phyloP scores from a whole-genome alignment of 768 basidiomycete genomes.

The Pleurotus sapidus region DNA sequence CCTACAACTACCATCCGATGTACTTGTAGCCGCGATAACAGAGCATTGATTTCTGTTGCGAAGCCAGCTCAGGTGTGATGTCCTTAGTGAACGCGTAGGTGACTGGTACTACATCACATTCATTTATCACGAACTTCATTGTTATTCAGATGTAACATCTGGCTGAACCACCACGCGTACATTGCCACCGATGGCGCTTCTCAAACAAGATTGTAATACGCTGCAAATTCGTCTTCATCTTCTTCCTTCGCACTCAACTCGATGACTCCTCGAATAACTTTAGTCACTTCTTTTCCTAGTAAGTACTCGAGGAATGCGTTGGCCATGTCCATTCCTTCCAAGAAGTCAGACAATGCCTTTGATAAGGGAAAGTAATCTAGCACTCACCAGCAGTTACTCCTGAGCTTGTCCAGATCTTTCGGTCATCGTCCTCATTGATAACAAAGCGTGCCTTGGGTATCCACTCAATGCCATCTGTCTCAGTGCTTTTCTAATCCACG shows the following conservation, averaged over 20 bases:
- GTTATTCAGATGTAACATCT: too few relatives aligned
- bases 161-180: too few relatives aligned
- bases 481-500: conserved; percentile 17
- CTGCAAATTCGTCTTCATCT: conserved; percentile 25
- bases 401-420: conserved; percentile 35
- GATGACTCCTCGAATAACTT: conserved; percentile 13
- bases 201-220: conserved; percentile 16
- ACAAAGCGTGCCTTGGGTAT: conserved; percentile 35
- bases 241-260: conserved; percentile 16
- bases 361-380: conserved; percentile 4
- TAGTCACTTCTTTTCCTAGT: conserved; percentile 16
- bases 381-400: conserved; percentile 31
- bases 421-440: conserved; percentile 23
- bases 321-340: conserved; percentile 29
- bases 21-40: too few relatives aligned
- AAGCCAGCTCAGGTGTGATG: too few relatives aligned
- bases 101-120: too few relatives aligned
- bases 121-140: too few relatives aligned
- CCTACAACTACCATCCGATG: too few relatives aligned
- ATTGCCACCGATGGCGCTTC: too few relatives aligned
- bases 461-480: conserved; percentile 26
- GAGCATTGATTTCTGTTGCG: too few relatives aligned
- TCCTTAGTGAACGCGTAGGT: too few relatives aligned
- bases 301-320: conserved; percentile 29
- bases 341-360: not conserved